Conservation (phyloP, 208 protist genomes). For the Trypanosoma scelopori region DNA sequence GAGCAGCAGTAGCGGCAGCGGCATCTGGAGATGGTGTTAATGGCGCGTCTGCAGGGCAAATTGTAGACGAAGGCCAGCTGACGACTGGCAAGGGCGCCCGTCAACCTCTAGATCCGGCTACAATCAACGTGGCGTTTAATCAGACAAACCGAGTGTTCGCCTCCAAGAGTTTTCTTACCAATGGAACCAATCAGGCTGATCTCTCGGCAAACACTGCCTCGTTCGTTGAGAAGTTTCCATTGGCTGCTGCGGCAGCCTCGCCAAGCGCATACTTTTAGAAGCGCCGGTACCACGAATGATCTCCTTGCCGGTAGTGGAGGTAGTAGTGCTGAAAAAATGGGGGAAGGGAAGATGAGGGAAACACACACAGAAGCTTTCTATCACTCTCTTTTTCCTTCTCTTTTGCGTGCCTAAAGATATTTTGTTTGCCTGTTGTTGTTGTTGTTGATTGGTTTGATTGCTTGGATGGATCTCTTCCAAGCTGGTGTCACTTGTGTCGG, state of each 20-base stretch:
- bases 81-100: constrained; percentile 4
- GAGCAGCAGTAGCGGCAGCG: neutral
- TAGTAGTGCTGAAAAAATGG: neutral
- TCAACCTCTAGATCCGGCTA: constrained; percentile 15
- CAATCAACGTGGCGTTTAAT: constrained; percentile 15
- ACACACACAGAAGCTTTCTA: no score
- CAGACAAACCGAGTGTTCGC: constrained; percentile 19
- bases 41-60: neutral
- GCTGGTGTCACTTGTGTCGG: neutral
- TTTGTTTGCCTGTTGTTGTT: constrained; percentile 4
- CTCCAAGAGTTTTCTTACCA: constrained; percentile 45
- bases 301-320: neutral
- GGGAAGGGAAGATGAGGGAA: neutral
- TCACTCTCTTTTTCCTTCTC: no score
- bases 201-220: constrained; percentile 17
- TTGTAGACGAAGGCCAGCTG: neutral
- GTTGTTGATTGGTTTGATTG: constrained; percentile 8
- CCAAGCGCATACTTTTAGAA: constrained; percentile 58
- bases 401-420: no score
- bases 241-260: neutral
- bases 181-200: neutral
- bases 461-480: neutral
- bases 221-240: constrained; percentile 7
- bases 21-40: neutral
- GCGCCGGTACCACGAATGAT: neutral